Evolutionary conservation across 805 yeast genomes (phyloP), one percentile per base, ranked within the genome.

Genomic region (Saturnispora ahearnii): DNA sequence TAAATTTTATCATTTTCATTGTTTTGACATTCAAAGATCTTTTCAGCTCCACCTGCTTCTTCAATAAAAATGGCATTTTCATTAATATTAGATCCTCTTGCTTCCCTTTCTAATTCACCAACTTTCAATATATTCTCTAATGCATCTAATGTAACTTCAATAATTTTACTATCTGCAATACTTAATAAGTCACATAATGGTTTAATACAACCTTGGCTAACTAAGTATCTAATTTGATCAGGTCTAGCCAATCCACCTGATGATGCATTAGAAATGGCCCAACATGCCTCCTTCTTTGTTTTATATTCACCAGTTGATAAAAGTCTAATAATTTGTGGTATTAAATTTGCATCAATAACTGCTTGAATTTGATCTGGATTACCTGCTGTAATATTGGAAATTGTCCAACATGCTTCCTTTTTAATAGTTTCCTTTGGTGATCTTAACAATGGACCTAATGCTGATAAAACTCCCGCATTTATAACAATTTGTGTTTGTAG

Each of bases 381-480:
- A 62, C 99, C 99, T 22, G 99, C 99, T 33, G 99, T 93, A 64
- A 93, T 90, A 71, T 93, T 93, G 52, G 97, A 90, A 55, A 93
- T 83, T 36, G 99, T 91, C 99, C 99, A 93, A 73, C 99, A 89
- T 5, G 98, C 96, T 73, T 93, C 99, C 68, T 93, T 93, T 64
- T 93, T 82, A 59, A 93, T 84, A 15, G 93, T 80, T 67, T 93
- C 99, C 73, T 90, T 89, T 52, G 87, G 80, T 31, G 95, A 85
- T 55, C 79, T 73, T 60, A 93, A 76, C 57, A 93, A 75, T 44
- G 86, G 87, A 47, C 83, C 81, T 55, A 93, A 74, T 21, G 96
- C 96, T 33, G 85, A 81, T 61, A 93, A 74, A 12, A 91, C 96
- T 54, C 97, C 96, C 34, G 89, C 81, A 67, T 93, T 91, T 61